Percentiles rank a stretch among this genome's conserved stretches.
These are phyloP conservation scores for Oryza brachyantha DNA, from an alignment of 176 grass and related monocot species.

Conservation along the genomic window DNA sequence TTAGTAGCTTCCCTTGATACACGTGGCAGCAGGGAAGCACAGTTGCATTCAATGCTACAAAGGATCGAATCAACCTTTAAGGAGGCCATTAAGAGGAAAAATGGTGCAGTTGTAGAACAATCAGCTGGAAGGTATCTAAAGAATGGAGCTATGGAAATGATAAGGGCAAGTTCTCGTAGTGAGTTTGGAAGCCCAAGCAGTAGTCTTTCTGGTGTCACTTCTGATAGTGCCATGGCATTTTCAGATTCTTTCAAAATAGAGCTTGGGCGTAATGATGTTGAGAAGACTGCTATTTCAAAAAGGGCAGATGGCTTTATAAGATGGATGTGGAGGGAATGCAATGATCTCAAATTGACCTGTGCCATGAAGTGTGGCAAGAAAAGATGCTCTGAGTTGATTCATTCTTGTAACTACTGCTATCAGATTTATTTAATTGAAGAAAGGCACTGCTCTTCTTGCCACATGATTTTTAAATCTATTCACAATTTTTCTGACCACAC, in stretches of 20 bases:
- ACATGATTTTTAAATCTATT: slow-evolving; percentile 73
- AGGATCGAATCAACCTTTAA: slow-evolving; percentile 88
- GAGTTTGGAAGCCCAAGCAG: slow-evolving; percentile 83
- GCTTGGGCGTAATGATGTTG: slow-evolving; percentile 55
- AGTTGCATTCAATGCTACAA: slow-evolving; percentile 87
- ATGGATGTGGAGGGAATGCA: slow-evolving; percentile 85
- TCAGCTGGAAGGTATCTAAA: slow-evolving; percentile 38
- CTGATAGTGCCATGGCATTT: slow-evolving; percentile 50
- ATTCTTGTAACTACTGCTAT: slow-evolving; percentile 64
- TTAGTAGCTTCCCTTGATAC: slow-evolving; percentile 73
- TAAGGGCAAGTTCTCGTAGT: slow-evolving; percentile 50
- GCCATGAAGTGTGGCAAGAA: slow-evolving; percentile 70
- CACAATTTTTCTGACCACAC: slow-evolving; percentile 62
- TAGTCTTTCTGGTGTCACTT: slow-evolving; percentile 47
- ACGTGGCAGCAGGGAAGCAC: slow-evolving; percentile 79
- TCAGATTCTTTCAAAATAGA: slow-evolving; percentile 80
- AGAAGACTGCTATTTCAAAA: slow-evolving; percentile 62
- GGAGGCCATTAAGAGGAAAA: slow-evolving; percentile 61
- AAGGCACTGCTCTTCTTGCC: slow-evolving; percentile 77
- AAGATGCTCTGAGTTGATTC: slow-evolving; percentile 55
- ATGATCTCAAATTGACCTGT: slow-evolving; percentile 32
- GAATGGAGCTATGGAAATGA: slow-evolving; percentile 42
- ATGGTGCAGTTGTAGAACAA: slow-evolving; percentile 1
- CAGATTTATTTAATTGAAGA: slow-evolving; percentile 72
- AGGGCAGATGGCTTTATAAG: slow-evolving; percentile 62